Conservation (phyloP, 768 basidiomycete genomes). For the Tylopilus plumbeoviolaceoides region DNA sequence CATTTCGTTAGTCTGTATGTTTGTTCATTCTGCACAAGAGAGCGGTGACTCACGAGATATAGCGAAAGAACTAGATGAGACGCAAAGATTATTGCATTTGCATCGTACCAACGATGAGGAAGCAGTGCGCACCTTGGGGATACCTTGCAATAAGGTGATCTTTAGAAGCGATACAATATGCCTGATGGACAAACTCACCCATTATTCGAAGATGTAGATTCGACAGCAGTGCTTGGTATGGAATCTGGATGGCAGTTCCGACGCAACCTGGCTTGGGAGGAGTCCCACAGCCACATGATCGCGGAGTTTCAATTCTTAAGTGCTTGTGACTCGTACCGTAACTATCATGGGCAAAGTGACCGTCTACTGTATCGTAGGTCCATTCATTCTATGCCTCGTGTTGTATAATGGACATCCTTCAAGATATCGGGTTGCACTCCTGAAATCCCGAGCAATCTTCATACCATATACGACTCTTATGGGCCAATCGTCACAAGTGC, state of each 20-base stretch:
- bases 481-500: background rate
- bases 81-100: constrained; percentile 6
- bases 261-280: background rate
- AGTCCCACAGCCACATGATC: constrained; percentile 15
- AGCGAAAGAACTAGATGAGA: constrained; percentile 81
- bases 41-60: constrained; percentile 69
- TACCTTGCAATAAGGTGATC: constrained; percentile 35
- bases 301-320: constrained; percentile 1
- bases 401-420: background rate
- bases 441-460: background rate
- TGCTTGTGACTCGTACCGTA: constrained; percentile 13
- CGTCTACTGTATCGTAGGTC: background rate
- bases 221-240: background rate
- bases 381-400: background rate
- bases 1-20: constrained; percentile 9
- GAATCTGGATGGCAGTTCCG: background rate
- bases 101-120: background rate
- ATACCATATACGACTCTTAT: background rate
- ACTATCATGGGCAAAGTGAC: background rate
- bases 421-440: background rate
- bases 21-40: background rate
- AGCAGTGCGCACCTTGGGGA: constrained; percentile 54
- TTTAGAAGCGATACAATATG: constrained; percentile 1
- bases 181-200: constrained; percentile 14
- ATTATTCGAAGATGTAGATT: constrained; percentile 11